Conservation (phyloP, 208 protist species). For the Angomonas deanei region DNA sequence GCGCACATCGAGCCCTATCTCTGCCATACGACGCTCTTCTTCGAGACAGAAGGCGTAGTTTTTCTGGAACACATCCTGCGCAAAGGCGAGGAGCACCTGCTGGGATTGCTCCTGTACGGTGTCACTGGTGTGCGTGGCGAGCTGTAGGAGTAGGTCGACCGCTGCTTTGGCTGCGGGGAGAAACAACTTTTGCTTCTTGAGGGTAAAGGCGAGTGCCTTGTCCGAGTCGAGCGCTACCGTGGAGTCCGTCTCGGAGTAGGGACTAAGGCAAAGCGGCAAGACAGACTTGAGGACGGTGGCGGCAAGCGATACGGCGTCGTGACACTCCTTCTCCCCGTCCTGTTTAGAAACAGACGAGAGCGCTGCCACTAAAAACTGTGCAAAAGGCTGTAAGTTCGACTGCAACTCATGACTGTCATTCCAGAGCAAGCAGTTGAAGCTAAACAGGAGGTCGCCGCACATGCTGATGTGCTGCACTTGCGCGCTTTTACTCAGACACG, state of each 20-base stretch:
- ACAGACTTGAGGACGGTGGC: slow-evolving; percentile 52
- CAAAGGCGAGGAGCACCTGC: slow-evolving; percentile 61
- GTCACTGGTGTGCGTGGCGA: not conserved
- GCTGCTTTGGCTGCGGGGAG: not conserved
- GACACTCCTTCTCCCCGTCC: too few species aligned
- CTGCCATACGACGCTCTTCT: slow-evolving; percentile 38
- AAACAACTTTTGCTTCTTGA: slow-evolving; percentile 5
- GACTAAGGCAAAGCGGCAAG: slow-evolving; percentile 50
- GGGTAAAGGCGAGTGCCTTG: not conserved
- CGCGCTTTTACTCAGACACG: not conserved
- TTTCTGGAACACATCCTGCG: slow-evolving; percentile 84
- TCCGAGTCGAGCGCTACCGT: not conserved
- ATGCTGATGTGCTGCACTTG: slow-evolving; percentile 32
- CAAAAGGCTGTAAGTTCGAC: not conserved
- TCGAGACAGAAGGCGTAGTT: slow-evolving; percentile 64
- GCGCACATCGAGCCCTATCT: not conserved
- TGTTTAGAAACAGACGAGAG: not conserved
- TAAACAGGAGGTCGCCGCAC: slow-evolving; percentile 27
- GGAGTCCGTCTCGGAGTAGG: slow-evolving; percentile 14
- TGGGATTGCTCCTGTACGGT: slow-evolving; percentile 11
- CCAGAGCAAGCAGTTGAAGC: slow-evolving; percentile 44
- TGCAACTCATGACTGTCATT: slow-evolving; percentile 15
- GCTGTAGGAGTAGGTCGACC: not conserved
- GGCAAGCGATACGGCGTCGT: slow-evolving; percentile 11
- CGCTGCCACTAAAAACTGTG: not conserved